These are phyloP conservation scores for Scheffersomyces amazonensis DNA, from an alignment of 805 yeast species.

Conservation along the genomic window DNA sequence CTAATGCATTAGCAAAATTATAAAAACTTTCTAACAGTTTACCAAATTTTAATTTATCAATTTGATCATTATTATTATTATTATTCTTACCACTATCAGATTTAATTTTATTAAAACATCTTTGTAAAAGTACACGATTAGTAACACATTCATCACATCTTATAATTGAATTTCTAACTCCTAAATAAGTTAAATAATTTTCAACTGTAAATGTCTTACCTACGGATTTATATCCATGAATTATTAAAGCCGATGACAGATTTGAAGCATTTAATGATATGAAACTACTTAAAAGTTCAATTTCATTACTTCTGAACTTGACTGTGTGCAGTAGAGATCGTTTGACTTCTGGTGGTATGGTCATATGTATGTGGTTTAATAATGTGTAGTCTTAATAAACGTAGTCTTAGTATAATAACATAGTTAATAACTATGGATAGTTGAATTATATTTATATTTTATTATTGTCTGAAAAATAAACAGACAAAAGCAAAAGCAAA, in stretches of 20 bases:
- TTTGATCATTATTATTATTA: neutral
- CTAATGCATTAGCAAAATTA: conserved; percentile 38
- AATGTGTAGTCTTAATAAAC: too few species aligned
- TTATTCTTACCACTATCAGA: conserved; percentile 26
- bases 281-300: conserved; percentile 32
- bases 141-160: conserved; percentile 47
- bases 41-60: conserved; percentile 13
- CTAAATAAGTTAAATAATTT: conserved; percentile 24
- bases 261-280: conserved; percentile 22
- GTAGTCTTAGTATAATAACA: too few species aligned
- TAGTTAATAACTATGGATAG: too few species aligned
- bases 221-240: conserved; percentile 48
- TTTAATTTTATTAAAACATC: conserved; percentile 36
- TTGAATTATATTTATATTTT: too few species aligned
- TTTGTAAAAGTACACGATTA: conserved; percentile 37
- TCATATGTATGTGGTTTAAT: too few species aligned
- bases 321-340: too few species aligned
- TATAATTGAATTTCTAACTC: conserved; percentile 26
- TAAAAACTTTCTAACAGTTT: conserved; percentile 39
- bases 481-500: too few species aligned
- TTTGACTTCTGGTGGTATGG: too few species aligned
- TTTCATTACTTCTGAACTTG: conserved; percentile 33
- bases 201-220: conserved; percentile 45
- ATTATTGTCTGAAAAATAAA: too few species aligned
- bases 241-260: conserved; percentile 35